A percentile compares a stretch with the other conserved stretches of the same genome.
These are phyloP conservation scores for Chalara sp. DNA, from an alignment of 2,329 filamentous ascomycete genomes.

Conservation along the genomic window DNA sequence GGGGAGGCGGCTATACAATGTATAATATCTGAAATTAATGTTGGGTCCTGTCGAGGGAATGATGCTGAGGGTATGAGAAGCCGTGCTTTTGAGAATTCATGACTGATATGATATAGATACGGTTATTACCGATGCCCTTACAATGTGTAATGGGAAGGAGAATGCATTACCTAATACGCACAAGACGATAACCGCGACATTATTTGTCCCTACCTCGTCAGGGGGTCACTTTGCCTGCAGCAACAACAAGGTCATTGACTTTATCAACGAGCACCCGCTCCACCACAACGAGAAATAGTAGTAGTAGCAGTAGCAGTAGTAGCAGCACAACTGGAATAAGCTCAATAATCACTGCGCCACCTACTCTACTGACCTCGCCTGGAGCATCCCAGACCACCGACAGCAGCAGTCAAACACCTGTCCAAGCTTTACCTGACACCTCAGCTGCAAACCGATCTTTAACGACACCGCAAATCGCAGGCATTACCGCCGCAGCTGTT, in stretches of 20 bases:
- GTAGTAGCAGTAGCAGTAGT: too few relatives aligned
- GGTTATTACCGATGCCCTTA: slow-evolving; percentile 43
- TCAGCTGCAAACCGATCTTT: slow-evolving; percentile 16
- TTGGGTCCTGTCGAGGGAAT: slow-evolving; percentile 44
- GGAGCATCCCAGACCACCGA: slow-evolving; percentile 8
- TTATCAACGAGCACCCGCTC: slow-evolving; percentile 14
- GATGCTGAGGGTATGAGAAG: slow-evolving; percentile 27
- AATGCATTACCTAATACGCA: slow-evolving; percentile 51
- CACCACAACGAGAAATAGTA: slow-evolving; percentile 3
- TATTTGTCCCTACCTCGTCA: slow-evolving; percentile 35
- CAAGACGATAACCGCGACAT: slow-evolving; percentile 49
- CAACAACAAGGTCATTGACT: slow-evolving; percentile 10
- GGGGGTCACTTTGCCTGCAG: slow-evolving; percentile 19
- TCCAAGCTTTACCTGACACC: slow-evolving; percentile 4
- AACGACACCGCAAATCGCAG: slow-evolving; percentile 40
- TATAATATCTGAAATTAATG: slow-evolving; percentile 44
- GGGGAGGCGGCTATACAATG: slow-evolving; percentile 68
- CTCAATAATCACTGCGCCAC: background rate
- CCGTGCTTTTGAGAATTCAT: background rate
- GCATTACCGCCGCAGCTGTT: slow-evolving; percentile 49
- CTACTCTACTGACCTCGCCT: slow-evolving; percentile 1
- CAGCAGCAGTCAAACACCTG: slow-evolving; percentile 7
- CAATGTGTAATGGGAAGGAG: slow-evolving; percentile 48
- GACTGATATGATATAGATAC: slow-evolving; percentile 26
- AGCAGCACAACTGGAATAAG: background rate